These are phyloP conservation scores for Talaromyces sp. DNA, from an alignment of 2,329 filamentous ascomycete species.

Conservation along the genomic window DNA sequence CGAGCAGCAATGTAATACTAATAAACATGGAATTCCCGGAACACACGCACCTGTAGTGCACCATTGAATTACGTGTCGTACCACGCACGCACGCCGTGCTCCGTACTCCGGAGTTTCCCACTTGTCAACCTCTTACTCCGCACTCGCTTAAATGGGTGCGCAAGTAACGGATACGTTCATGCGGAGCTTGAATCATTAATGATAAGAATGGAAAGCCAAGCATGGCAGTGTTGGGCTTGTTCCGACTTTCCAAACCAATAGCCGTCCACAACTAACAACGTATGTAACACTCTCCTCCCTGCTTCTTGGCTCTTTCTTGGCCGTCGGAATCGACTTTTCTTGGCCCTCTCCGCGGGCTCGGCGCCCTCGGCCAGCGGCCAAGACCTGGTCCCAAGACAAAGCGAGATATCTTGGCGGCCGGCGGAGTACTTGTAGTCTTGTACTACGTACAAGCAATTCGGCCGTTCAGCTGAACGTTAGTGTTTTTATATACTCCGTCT, in stretches of 20 bases:
- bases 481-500: background rate
- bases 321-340: background rate
- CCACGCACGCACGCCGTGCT: background rate
- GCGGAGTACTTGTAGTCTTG: background rate
- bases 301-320: background rate
- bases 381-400: slow-evolving; percentile 5
- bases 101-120: background rate
- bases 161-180: background rate
- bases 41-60: background rate
- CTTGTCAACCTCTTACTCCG: background rate
- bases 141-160: background rate
- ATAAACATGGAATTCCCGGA: background rate
- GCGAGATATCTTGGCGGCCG: slow-evolving; percentile 3
- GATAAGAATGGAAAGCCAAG: background rate
- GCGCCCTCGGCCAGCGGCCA: slow-evolving; percentile 1
- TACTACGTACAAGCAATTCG: background rate
- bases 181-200: background rate
- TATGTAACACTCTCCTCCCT: background rate
- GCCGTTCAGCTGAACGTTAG: too few relatives aligned
- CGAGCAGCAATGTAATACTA: background rate
- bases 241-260: too few relatives aligned
- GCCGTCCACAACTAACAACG: background rate
- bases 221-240: background rate
- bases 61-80: background rate
- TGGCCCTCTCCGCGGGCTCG: slow-evolving; percentile 8